Evolutionary conservation across 2,329 filamentous ascomycete species (phyloP).

Genomic region (Geosmithia putterillii): DNA sequence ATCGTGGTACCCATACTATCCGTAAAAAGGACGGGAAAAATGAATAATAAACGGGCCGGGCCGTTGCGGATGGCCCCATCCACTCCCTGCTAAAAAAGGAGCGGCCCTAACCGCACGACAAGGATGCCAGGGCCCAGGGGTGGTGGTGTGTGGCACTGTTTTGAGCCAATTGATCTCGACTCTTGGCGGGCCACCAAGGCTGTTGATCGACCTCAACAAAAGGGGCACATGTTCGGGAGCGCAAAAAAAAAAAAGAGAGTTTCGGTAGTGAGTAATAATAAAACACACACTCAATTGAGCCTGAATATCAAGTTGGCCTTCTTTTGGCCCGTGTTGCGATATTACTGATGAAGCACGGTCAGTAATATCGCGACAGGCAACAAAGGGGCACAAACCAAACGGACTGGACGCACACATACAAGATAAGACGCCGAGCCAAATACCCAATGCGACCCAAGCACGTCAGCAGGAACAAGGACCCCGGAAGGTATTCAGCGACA

Average conservation of each 20-base stretch:
- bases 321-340: too few species aligned
- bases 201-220: not conserved
- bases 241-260: not conserved
- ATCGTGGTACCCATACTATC: not conserved
- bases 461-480: not conserved
- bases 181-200: not conserved
- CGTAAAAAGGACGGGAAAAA: not conserved
- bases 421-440: not conserved
- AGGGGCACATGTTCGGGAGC: not conserved
- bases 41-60: not conserved
- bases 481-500: too few species aligned
- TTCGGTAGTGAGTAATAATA: not conserved
- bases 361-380: not conserved
- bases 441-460: constrained; percentile 3
- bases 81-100: not conserved
- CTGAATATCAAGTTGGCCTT: not conserved
- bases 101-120: not conserved
- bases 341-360: too few species aligned
- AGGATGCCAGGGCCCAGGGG: not conserved
- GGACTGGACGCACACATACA: not conserved
- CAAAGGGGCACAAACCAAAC: not conserved
- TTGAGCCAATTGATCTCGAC: not conserved
- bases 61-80: not conserved
- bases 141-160: not conserved
- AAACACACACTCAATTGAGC: too few species aligned